A percentile compares a stretch with the other conserved stretches of the same genome.
phyloP scores from a whole-genome alignment of 116 monocot genomes.

The Iris pallida region DNA sequence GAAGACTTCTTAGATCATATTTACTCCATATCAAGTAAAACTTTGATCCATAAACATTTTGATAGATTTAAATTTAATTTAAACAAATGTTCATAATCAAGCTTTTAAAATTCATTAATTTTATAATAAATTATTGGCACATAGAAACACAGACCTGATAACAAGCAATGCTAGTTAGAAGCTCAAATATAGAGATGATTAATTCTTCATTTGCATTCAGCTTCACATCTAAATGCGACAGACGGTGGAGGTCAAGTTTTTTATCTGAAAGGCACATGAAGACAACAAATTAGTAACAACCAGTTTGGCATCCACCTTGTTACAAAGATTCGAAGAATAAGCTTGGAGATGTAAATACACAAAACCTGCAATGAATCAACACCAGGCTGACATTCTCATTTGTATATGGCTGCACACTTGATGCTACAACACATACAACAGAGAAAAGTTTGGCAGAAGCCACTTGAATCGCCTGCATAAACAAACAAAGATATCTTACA shows the following conservation, averaged over 20 bases:
- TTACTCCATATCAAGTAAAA: no score
- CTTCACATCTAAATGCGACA: conserved; percentile 42
- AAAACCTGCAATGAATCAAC: conserved; percentile 57
- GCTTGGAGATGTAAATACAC: background rate
- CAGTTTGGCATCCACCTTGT: background rate
- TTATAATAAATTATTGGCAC: no score
- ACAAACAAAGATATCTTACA: background rate
- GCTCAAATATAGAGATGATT: conserved; percentile 37
- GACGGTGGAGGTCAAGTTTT: conserved; percentile 32
- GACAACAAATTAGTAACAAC: background rate
- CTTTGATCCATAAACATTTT: no score
- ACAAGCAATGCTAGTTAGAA: conserved; percentile 57
- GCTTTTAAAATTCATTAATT: no score
- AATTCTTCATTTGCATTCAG: conserved; percentile 37
- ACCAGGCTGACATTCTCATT: conserved; percentile 48
- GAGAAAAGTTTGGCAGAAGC: conserved; percentile 64
- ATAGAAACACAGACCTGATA: conserved; percentile 61
- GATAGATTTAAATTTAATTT: no score
- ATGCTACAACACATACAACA: conserved; percentile 41
- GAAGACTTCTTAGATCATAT: no score
- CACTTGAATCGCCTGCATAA: conserved; percentile 53
- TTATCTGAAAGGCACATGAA: conserved; percentile 38
- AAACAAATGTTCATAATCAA: no score
- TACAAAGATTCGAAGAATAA: background rate
- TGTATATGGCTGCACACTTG: conserved; percentile 34